Base-by-base conservation (phyloP, 1,284 basidiomycete genomes). In the Acaromyces ingoldii region DNA sequence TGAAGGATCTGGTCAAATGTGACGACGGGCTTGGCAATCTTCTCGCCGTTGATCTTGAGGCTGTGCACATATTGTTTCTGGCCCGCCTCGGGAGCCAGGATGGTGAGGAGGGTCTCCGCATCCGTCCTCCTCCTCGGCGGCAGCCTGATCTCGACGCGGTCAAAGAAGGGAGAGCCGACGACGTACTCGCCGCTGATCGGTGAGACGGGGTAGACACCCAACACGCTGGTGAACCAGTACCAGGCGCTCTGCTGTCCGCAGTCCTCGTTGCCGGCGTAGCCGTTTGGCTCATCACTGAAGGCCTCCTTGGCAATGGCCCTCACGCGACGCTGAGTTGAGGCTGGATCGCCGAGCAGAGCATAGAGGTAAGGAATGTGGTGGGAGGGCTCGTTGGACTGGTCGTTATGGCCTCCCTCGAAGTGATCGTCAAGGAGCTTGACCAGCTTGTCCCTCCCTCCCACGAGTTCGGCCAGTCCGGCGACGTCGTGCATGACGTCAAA, bases 161-260 rank as follows among this genome's bases (percentile, higher is more conserved):
- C n/a, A 19, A 38, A 38, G 37, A 38, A 38, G n/a, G 37, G 37
- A 2, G 37, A 11, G 22, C 37, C 79, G 49, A 88, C 79, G 55
- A 88, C 89, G 62, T 83, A 82, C 26, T 55, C 50, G 22, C 57
- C 62, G 10, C 52, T 55, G 0, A 58, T 53, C 2, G 6, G 82
- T 82, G 0, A 84, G 83, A 89, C 88, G 63, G 92, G 91, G 65
- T 90, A 91, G 76, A 90, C 86, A 0, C 88, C 88, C 69, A 91
- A 79, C 1, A 85, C 83, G 39, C 83, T 84, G 51, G 45, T 57
- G 76, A 89, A 90, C 10, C 89, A 79, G 69, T 85, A 89, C 88
- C 88, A 90, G 0, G 87, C 85, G 64, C 84, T 87, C 86, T 89
- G 89, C 72, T 90, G 88, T 0, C 88, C 88, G 62, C 88, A 89